phyloP scores from a whole-genome alignment of 805 yeast species.

The Clavispora asparagi region DNA sequence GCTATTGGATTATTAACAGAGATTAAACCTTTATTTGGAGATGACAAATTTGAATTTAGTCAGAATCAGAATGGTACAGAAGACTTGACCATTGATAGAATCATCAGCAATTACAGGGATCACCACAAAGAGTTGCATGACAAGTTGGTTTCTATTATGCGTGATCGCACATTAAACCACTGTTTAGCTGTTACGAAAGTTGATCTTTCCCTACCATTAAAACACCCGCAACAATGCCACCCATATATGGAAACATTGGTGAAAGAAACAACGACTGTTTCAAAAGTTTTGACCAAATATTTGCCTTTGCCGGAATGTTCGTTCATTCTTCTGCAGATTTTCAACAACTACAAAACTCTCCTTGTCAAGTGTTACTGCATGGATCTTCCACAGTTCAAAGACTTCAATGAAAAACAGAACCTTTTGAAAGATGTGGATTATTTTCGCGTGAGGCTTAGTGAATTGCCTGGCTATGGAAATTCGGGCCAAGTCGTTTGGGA shows the following conservation, averaged over 20 bases:
- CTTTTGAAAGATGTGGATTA: constrained; percentile 58
- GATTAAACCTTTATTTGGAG: constrained; percentile 17
- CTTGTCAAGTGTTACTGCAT: constrained; percentile 49
- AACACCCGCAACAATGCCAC: constrained; percentile 46
- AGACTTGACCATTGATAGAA: constrained; percentile 23
- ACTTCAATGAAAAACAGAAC: constrained; percentile 48
- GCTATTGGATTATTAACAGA: constrained; percentile 32
- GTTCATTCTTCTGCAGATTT: constrained; percentile 43
- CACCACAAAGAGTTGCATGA: constrained; percentile 60
- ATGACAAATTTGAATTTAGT: background rate
- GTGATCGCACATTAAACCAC: constrained; percentile 53
- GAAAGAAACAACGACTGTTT: constrained; percentile 61
- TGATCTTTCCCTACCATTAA: constrained; percentile 46
- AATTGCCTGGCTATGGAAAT: constrained; percentile 54
- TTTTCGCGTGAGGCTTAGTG: constrained; percentile 56
- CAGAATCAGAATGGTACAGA: constrained; percentile 12
- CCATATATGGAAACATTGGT: constrained; percentile 61
- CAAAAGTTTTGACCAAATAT: constrained; percentile 54
- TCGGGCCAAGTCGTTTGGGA: constrained; percentile 62
- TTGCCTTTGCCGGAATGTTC: constrained; percentile 47
- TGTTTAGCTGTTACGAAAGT: constrained; percentile 41
- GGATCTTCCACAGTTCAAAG: constrained; percentile 42
- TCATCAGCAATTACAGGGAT: constrained; percentile 42
- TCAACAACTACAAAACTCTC: constrained; percentile 53
- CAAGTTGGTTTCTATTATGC: constrained; percentile 67